Conservation (phyloP, 208 protist species). For the Phytomonas sp. region DNA sequence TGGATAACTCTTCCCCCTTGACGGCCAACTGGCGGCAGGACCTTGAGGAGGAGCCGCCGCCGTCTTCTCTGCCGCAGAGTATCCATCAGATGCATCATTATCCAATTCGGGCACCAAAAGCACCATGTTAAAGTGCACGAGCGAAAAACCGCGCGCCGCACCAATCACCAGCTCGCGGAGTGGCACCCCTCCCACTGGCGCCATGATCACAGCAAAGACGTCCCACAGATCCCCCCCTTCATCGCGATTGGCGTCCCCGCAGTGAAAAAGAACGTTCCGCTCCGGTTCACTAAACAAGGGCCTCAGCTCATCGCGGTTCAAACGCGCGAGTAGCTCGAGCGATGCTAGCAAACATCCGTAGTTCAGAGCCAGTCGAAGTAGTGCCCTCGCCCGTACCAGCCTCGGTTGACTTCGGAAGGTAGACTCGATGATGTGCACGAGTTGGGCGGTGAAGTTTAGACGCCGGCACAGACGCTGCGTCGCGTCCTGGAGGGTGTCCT, state of each 20-base stretch:
- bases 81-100: constrained; percentile 13
- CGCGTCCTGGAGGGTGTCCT: neutral
- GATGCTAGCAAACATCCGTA: constrained; percentile 46
- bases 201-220: constrained; percentile 29
- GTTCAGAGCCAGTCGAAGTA: constrained; percentile 52
- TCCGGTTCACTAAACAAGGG: constrained; percentile 12
- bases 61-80: neutral
- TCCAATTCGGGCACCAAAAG: constrained; percentile 35
- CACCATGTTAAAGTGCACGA: constrained; percentile 42
- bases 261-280: neutral
- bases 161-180: constrained; percentile 34
- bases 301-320: constrained; percentile 26
- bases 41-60: neutral
- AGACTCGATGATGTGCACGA: constrained; percentile 33
- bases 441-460: constrained; percentile 41
- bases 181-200: constrained; percentile 41
- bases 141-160: constrained; percentile 18
- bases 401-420: constrained; percentile 21
- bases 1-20: neutral
- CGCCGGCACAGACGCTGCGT: constrained; percentile 17
- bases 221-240: constrained; percentile 24
- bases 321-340: constrained; percentile 49
- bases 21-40: neutral
- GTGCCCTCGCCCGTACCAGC: constrained; percentile 20
- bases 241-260: neutral